A percentile compares a stretch with the other conserved stretches of the same genome.
Evolutionary conservation across 176 grass and related monocot species (phyloP).

Genomic region (Oryza glaberrima): DNA sequence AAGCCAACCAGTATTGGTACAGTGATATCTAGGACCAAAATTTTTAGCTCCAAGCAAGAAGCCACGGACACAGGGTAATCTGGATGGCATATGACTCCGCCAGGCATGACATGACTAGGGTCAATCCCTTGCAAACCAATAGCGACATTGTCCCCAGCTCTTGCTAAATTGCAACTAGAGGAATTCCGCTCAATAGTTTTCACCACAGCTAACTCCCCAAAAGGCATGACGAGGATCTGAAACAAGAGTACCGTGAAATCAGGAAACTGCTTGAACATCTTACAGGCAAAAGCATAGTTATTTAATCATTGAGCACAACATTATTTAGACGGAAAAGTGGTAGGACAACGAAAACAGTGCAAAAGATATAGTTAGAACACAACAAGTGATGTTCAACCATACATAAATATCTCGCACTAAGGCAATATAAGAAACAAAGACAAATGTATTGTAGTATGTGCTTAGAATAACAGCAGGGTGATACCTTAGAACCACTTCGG

Average conservation of each 20-base stretch:
- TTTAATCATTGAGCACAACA: background rate
- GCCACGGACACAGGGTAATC: constrained; percentile 59
- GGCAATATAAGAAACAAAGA: background rate
- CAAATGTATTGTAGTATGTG: background rate
- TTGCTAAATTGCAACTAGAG: constrained; percentile 51
- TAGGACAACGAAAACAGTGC: background rate
- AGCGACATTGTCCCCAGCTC: constrained; percentile 73
- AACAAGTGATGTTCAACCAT: background rate
- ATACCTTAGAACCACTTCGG: constrained; percentile 78
- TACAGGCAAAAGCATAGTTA: constrained; percentile 2
- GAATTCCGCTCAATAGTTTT: constrained; percentile 68
- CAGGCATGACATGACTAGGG: constrained; percentile 51
- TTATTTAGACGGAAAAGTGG: background rate
- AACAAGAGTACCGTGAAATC: background rate
- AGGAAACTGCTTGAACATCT: background rate
- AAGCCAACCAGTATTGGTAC: constrained; percentile 65
- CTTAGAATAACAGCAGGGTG: constrained; percentile 2
- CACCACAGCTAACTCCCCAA: constrained; percentile 50
- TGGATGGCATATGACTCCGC: constrained; percentile 71
- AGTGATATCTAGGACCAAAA: constrained; percentile 76
- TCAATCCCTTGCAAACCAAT: constrained; percentile 74
- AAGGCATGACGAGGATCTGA: constrained; percentile 87
- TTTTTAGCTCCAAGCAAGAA: constrained; percentile 74
- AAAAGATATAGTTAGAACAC: background rate
- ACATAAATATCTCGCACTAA: background rate